Evolutionary conservation across 192 early-diverging fungal species (phyloP).

Genomic region (Geosiphon pyriformis): DNA sequence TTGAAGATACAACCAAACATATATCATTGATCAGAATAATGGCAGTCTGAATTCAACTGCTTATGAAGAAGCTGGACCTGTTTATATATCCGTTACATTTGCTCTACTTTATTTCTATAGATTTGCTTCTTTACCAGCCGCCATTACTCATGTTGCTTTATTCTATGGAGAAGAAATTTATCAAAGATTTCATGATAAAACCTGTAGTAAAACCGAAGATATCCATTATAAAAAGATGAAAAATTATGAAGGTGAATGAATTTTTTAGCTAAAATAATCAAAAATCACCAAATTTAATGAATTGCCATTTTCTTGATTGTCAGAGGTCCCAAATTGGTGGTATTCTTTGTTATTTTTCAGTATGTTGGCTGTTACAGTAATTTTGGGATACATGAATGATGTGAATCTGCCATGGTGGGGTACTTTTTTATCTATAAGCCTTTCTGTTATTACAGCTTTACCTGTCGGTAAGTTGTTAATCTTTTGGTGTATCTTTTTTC

Average conservation of each 20-base stretch:
- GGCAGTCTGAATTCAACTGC: conserved; percentile 35
- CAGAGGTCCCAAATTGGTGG: conserved; percentile 52
- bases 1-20: conserved; percentile 44
- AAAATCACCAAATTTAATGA: too few relatives aligned
- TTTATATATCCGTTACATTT: conserved; percentile 46
- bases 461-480: conserved; percentile 41
- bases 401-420: conserved; percentile 51
- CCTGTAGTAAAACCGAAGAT: conserved; percentile 25
- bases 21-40: conserved; percentile 36
- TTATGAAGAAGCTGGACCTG: conserved; percentile 42
- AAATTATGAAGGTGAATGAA: conserved; percentile 29
- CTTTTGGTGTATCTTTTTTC: conserved; percentile 31
- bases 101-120: conserved; percentile 44
- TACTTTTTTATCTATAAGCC: conserved; percentile 34
- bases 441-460: conserved; percentile 39
- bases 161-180: conserved; percentile 61
- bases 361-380: conserved; percentile 32
- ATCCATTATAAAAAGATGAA: conserved; percentile 41
- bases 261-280: not conserved
- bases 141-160: conserved; percentile 51
- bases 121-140: conserved; percentile 46
- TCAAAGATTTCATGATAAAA: conserved; percentile 16
- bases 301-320: not conserved
- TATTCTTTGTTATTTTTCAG: conserved; percentile 38
- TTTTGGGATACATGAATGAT: conserved; percentile 29